Evolutionary conservation across 2,329 filamentous ascomycete genomes (phyloP).

Genomic region (Fusarium caatingaense): DNA sequence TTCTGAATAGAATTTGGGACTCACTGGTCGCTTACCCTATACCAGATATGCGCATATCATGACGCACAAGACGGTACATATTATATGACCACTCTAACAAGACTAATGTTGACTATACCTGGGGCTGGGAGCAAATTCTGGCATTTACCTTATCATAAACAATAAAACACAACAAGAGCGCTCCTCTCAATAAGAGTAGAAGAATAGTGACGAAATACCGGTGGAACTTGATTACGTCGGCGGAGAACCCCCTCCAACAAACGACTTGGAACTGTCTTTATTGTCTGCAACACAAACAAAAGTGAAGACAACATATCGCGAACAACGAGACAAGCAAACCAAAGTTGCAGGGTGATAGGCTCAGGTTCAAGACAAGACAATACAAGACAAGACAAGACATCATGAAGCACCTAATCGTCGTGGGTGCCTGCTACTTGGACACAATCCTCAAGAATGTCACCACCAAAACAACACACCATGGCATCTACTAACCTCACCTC

Average conservation of each 20-base stretch:
- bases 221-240: constrained; percentile 29
- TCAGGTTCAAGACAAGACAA: neutral
- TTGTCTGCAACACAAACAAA: neutral
- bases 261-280: neutral
- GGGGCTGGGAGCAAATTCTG: neutral
- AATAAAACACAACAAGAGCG: neutral
- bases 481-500: constrained; percentile 34
- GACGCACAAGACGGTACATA: neutral
- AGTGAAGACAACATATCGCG: neutral
- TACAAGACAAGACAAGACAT: neutral
- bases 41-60: neutral
- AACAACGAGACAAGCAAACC: neutral
- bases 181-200: neutral
- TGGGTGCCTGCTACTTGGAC: constrained; percentile 77
- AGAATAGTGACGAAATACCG: constrained; percentile 19
- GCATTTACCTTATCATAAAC: neutral
- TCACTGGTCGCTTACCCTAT: neutral
- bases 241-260: constrained; percentile 2
- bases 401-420: constrained; percentile 70
- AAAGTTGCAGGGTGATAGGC: neutral
- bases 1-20: neutral
- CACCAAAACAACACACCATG: constrained; percentile 2
- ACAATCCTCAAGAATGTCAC: constrained; percentile 72
- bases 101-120: neutral
- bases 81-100: neutral